Evolutionary conservation across 352 stramenopile genomes (phyloP).

Genomic region (Phytopythium vexans): DNA sequence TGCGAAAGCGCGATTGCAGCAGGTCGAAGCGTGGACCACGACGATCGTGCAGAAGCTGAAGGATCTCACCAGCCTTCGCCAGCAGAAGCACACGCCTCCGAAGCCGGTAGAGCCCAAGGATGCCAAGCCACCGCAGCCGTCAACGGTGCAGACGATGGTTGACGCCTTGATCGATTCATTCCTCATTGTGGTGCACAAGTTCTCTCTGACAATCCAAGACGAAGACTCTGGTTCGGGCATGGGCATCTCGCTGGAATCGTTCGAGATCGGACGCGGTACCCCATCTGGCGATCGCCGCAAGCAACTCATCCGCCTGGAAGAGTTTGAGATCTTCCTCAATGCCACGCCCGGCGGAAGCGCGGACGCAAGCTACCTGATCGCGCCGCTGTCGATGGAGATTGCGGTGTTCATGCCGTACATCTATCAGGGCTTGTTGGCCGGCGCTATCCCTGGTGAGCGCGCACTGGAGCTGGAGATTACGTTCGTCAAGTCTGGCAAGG

Average conservation of each 20-base stretch:
- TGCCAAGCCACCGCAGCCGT: constrained; percentile 17
- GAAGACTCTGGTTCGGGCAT: constrained; percentile 51
- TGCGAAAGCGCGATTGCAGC: constrained; percentile 37
- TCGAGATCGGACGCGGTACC: constrained; percentile 47
- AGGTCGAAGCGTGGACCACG: constrained; percentile 55
- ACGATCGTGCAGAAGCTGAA: constrained; percentile 63
- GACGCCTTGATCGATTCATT: constrained; percentile 77
- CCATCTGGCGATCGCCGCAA: constrained; percentile 31
- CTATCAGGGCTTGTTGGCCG: constrained; percentile 60
- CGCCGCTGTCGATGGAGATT: constrained; percentile 55
- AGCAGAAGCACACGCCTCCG: constrained; percentile 16
- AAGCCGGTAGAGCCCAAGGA: not conserved
- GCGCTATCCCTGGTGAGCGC: constrained; percentile 28
- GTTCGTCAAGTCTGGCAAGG: constrained; percentile 25
- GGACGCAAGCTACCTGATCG: constrained; percentile 45
- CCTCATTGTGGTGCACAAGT: constrained; percentile 38
- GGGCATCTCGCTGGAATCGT: constrained; percentile 54
- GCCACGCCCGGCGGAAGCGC: constrained; percentile 23
- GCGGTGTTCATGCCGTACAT: constrained; percentile 59
- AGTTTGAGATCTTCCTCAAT: constrained; percentile 76
- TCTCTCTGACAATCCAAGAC: constrained; percentile 58
- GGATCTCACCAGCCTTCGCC: constrained; percentile 34
- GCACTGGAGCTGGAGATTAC: constrained; percentile 51
- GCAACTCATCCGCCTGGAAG: constrained; percentile 42
- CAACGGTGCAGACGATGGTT: constrained; percentile 54